Conservation (phyloP, 75 land plant genomes). For the Chamaecyparis obtusa region DNA sequence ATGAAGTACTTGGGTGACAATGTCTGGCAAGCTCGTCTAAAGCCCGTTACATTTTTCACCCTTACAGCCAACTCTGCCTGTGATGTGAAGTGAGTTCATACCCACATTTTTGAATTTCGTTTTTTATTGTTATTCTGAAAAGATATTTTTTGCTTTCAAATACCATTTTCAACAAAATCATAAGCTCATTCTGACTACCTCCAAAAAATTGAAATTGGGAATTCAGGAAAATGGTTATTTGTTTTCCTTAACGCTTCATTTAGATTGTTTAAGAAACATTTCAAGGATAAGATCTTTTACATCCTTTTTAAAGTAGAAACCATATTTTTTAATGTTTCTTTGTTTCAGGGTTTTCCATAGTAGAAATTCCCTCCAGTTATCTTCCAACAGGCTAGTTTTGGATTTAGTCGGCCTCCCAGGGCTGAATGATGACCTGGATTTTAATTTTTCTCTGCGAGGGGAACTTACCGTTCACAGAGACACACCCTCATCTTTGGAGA, state of each 20-base stretch:
- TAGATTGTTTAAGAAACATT: background rate
- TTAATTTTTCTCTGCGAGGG: slow-evolving; percentile 29
- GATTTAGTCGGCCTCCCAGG: slow-evolving; percentile 41
- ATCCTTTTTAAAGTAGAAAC: background rate
- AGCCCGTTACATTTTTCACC: slow-evolving; percentile 35
- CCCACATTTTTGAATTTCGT: background rate
- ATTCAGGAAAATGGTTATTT: background rate
- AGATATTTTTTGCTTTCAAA: background rate
- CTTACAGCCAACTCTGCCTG: slow-evolving; percentile 32
- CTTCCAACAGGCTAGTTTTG: slow-evolving; percentile 34
- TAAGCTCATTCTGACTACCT: background rate
- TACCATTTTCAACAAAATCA: background rate
- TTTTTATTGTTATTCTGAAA: background rate
- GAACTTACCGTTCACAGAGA: slow-evolving; percentile 16
- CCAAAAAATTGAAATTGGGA: background rate
- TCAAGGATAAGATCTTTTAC: background rate
- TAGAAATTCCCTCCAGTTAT: slow-evolving; percentile 18
- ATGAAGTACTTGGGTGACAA: slow-evolving; percentile 33
- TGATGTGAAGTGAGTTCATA: slow-evolving; percentile 33
- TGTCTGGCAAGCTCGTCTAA: slow-evolving; percentile 29
- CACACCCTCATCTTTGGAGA: background rate
- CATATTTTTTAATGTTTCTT: background rate
- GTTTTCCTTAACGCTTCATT: background rate
- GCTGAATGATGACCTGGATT: slow-evolving; percentile 19
- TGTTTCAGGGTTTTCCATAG: slow-evolving; percentile 40